Conservation (phyloP, 768 basidiomycete genomes). For the Phaeolepiota aurea region DNA sequence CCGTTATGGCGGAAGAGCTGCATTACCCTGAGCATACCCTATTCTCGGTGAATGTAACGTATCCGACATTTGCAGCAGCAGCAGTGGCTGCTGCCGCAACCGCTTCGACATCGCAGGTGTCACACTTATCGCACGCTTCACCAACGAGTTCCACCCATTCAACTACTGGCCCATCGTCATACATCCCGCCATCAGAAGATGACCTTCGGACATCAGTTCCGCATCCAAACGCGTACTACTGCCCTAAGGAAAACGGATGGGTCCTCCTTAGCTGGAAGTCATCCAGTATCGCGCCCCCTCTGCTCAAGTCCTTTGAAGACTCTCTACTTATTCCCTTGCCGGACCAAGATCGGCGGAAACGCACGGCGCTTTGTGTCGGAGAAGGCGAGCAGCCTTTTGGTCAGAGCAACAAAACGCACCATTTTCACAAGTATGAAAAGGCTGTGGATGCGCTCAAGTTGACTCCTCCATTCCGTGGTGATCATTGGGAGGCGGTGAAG, state of each 20-base stretch:
- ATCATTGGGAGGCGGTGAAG: conserved; percentile 58
- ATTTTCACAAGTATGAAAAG: conserved; percentile 69
- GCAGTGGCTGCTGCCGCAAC: conserved; percentile 6
- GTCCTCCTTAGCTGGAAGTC: conserved; percentile 65
- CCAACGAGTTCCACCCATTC: conserved; percentile 11
- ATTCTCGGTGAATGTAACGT: conserved; percentile 44
- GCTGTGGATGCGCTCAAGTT: conserved; percentile 66
- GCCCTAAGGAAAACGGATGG: conserved; percentile 78
- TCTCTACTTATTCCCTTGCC: conserved; percentile 41
- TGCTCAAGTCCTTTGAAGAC: conserved; percentile 44
- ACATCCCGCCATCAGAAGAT: conserved; percentile 40
- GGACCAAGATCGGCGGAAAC: conserved; percentile 41
- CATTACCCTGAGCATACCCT: conserved; percentile 70
- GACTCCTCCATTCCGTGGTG: conserved; percentile 47
- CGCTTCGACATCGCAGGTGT: conserved; percentile 7
- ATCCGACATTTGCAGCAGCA: conserved; percentile 13
- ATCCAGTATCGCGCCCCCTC: conserved; percentile 51
- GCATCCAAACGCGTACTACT: conserved; percentile 79
- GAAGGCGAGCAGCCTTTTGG: conserved; percentile 38
- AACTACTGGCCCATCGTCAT: conserved; percentile 14
- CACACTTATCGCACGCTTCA: conserved; percentile 14
- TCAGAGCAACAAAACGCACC: conserved; percentile 59
- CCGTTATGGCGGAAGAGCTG: conserved; percentile 55
- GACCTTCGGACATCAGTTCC: conserved; percentile 66
- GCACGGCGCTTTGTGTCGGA: conserved; percentile 42